phyloP scores from a whole-genome alignment of 371 early-diverging fungal species.

The Saksenaea vasiformis region DNA sequence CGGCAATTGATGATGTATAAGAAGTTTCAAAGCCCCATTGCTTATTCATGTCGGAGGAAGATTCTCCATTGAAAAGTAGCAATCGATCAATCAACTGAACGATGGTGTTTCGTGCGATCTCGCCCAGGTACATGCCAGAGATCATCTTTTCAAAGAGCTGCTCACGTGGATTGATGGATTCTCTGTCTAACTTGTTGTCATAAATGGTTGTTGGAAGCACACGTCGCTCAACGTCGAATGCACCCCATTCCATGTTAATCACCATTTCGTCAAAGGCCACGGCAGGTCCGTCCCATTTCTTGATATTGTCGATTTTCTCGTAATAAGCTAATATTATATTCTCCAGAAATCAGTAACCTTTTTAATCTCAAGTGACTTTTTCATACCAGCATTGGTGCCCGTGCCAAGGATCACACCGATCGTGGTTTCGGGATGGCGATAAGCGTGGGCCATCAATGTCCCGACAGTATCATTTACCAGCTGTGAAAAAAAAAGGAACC shows the following conservation, averaged over 20 bases:
- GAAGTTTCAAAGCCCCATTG: slow-evolving; percentile 85
- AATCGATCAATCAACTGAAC: slow-evolving; percentile 79
- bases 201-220: slow-evolving; percentile 82
- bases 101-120: slow-evolving; percentile 79
- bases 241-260: slow-evolving; percentile 93
- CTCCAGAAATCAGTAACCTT: neutral
- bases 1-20: slow-evolving; percentile 86
- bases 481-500: slow-evolving; percentile 13
- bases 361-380: neutral
- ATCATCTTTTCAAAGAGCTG: slow-evolving; percentile 94
- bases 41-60: slow-evolving; percentile 66
- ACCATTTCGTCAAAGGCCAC: slow-evolving; percentile 75
- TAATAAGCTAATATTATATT: slow-evolving; percentile 56
- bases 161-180: slow-evolving; percentile 74
- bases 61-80: slow-evolving; percentile 74
- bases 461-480: slow-evolving; percentile 98
- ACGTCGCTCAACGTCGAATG: slow-evolving; percentile 69
- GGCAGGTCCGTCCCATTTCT: slow-evolving; percentile 23
- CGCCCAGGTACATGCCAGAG: slow-evolving; percentile 94
- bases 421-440: slow-evolving; percentile 75
- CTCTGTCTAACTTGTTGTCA: slow-evolving; percentile 83
- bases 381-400: slow-evolving; percentile 83
- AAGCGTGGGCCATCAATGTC: slow-evolving; percentile 87
- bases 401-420: slow-evolving; percentile 96
- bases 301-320: slow-evolving; percentile 62